Percentiles rank a stretch among this genome's conserved stretches.
Conservation (phyloP, 2,329 filamentous ascomycete species). For the Dothistroma pini region DNA sequence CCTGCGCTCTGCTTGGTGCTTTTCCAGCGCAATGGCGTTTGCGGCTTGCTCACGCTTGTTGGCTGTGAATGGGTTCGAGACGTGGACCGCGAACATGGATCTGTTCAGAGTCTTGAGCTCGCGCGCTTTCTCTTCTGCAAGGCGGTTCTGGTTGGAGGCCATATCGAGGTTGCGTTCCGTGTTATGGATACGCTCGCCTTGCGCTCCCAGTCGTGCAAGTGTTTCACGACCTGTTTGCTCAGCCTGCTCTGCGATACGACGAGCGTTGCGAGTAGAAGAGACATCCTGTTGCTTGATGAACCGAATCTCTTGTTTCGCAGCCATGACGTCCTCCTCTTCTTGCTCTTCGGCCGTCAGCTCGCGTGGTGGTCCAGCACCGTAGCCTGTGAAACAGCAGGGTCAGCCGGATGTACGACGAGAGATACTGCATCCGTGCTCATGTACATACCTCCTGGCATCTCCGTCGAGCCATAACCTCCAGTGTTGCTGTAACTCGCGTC, state of each 20-base stretch:
- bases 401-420: slow-evolving; percentile 7
- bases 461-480: slow-evolving; percentile 29
- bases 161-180: slow-evolving; percentile 80
- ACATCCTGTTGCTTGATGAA: slow-evolving; percentile 76
- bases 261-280: slow-evolving; percentile 65
- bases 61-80: slow-evolving; percentile 58
- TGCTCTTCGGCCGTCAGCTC: slow-evolving; percentile 80
- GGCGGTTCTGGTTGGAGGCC: slow-evolving; percentile 65
- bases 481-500: slow-evolving; percentile 34
- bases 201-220: slow-evolving; percentile 67
- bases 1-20: slow-evolving; percentile 56
- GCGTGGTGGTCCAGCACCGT: slow-evolving; percentile 61
- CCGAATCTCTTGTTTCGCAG: slow-evolving; percentile 69
- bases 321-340: slow-evolving; percentile 67
- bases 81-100: slow-evolving; percentile 73
- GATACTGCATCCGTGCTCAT: not conserved
- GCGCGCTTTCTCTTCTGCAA: slow-evolving; percentile 73
- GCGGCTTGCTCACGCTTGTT: slow-evolving; percentile 56
- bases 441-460: slow-evolving; percentile 23
- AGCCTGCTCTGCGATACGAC: slow-evolving; percentile 63
- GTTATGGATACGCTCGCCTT: slow-evolving; percentile 77
- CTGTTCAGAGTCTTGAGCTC: slow-evolving; percentile 83
- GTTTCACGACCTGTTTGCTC: slow-evolving; percentile 70
- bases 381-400: slow-evolving; percentile 27
- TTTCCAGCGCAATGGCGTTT: slow-evolving; percentile 66